phyloP scores from a whole-genome alignment of 2,329 filamentous ascomycete species.

The Stromatinia cepivora region DNA sequence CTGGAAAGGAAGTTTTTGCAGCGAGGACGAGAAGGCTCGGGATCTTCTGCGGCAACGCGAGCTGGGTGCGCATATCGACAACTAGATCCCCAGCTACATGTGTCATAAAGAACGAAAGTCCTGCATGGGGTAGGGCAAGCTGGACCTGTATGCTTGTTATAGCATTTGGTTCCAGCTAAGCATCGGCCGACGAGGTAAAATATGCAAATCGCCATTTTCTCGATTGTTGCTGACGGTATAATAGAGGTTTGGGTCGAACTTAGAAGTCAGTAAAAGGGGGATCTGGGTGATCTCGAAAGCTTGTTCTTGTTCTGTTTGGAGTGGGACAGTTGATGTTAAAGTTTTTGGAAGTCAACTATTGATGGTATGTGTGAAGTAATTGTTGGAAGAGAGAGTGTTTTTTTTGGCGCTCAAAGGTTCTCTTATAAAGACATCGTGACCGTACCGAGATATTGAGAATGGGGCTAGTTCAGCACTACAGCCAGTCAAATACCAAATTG shows the following conservation, averaged over 20 bases:
- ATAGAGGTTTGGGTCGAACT: too few species aligned
- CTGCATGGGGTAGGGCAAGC: neutral
- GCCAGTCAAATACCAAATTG: neutral
- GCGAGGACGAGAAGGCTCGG: neutral
- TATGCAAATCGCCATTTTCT: neutral
- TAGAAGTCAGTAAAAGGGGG: neutral
- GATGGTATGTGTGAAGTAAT: neutral
- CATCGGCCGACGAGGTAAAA: neutral
- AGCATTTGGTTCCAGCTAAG: neutral
- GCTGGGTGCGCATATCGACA: neutral
- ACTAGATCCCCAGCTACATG: neutral
- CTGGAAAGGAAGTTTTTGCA: neutral
- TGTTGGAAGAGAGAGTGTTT: neutral
- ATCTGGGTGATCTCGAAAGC: neutral
- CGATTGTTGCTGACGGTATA: neutral
- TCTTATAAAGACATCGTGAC: neutral
- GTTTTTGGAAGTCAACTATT: neutral
- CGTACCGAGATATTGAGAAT: neutral
- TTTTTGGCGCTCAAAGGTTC: neutral
- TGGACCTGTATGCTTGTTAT: neutral
- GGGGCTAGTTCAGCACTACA: neutral
- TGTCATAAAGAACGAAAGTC: neutral
- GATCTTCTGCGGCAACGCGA: neutral
- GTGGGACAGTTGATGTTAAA: neutral
- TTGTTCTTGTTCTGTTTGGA: neutral